phyloP scores from a whole-genome alignment of 2,329 filamentous ascomycete species.

The Colletotrichum trifolii region DNA sequence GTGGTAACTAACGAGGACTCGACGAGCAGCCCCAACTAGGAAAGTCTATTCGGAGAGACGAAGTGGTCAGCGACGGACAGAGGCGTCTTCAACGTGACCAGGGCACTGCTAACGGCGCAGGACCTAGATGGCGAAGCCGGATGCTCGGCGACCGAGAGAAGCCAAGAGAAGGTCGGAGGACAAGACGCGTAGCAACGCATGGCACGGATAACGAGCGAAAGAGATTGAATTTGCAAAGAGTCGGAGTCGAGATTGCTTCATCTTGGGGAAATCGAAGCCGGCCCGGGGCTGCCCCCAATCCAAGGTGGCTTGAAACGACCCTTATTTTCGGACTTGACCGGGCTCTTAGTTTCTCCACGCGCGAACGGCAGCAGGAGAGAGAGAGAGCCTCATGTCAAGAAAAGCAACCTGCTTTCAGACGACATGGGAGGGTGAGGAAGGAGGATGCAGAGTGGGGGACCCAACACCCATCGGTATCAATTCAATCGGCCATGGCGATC shows the following conservation, averaged over 20 bases:
- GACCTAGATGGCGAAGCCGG: slow-evolving; percentile 4
- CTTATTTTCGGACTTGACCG: slow-evolving; percentile 35
- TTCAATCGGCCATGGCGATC: slow-evolving; percentile 27
- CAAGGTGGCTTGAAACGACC: slow-evolving; percentile 32
- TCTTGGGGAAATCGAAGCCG: slow-evolving; percentile 28
- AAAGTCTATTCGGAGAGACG: slow-evolving; percentile 23
- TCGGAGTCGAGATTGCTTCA: slow-evolving; percentile 19
- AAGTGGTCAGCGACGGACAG: neutral
- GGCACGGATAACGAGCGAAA: neutral
- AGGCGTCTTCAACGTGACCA: neutral
- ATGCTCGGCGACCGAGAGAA: slow-evolving; percentile 9
- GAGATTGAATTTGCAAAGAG: neutral
- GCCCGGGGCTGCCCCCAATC: slow-evolving; percentile 25
- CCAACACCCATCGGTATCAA: slow-evolving; percentile 14
- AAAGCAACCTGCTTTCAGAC: neutral
- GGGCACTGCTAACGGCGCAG: neutral
- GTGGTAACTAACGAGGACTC: neutral
- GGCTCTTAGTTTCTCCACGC: slow-evolving; percentile 32
- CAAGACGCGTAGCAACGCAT: too few relatives aligned
- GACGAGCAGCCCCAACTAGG: neutral
- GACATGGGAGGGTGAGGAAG: slow-evolving; percentile 2
- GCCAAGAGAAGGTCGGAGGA: neutral
- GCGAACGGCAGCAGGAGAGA: neutral
- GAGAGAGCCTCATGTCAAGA: slow-evolving; percentile 14
- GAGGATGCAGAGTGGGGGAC: neutral